Base-by-base conservation (phyloP, 2,329 filamentous ascomycete genomes). In the Sporothrix schenckii region DNA sequence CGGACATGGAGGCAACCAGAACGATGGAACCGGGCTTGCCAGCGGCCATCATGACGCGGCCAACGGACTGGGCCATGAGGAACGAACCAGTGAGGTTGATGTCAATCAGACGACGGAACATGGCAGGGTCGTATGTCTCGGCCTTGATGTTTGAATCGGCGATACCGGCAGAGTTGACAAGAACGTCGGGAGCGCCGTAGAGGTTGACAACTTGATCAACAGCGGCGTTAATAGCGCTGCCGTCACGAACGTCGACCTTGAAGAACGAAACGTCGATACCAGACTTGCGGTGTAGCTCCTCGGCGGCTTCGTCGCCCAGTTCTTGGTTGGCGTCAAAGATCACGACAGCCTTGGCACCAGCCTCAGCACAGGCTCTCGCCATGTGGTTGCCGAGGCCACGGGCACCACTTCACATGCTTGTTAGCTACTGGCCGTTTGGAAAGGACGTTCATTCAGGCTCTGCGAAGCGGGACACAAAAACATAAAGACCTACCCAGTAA, bases 131-230 rank as follows among this genome's bases (percentile, higher is more conserved):
- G 81, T 94, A 93, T 24, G 84, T 88, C 84, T 93, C 91, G 66
- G 91, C 91, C 80, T 91, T 91, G 83, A 93, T 91, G 85, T 93
- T 93, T 78, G 91, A 93, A 79, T 93, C 91, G 74, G 91, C 91
- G 73, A 94, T 92, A 78, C 91, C 91, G 60, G 91, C 91, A 65
- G 90, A 89, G 82, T 92, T 93, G 81, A 94, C 86, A n/a, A 94
- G 83, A 44, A 92, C 88, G 76, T 94, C 89, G 14, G 92, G 87
- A 13, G 86, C 83, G 68, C 91, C 91, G 75, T 89, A 91, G 73
- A 88, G 83, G 72, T 88, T 83, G 56, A 88, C 86, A 53, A 92
- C 87, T 71, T 87, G 85, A 73, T 88, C 84, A 68, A 93, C 88
- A 27, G 90, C 89, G 69, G 89, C 87, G 75, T 89, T 86, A 79